These are phyloP conservation scores for Sporothrix euskadiensis DNA, from an alignment of 2,329 filamentous ascomycete species.

Conservation along the genomic window DNA sequence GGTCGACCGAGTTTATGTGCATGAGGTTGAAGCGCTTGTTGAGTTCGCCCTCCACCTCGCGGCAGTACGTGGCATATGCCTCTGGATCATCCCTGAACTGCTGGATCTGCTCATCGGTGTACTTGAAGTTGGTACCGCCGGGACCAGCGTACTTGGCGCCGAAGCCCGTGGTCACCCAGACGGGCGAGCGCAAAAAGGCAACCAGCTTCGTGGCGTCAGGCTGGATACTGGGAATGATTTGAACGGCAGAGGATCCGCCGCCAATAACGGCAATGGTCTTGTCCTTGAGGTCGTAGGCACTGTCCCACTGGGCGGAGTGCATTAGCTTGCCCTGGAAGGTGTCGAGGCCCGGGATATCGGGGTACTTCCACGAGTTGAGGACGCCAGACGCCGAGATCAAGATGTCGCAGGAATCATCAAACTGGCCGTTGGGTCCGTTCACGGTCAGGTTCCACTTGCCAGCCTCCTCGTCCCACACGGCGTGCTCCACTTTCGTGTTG, in stretches of 20 bases:
- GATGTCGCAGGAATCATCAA: slow-evolving; percentile 31
- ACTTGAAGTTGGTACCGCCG: neutral
- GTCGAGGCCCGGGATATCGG: slow-evolving; percentile 39
- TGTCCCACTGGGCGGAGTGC: slow-evolving; percentile 39
- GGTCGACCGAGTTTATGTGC: neutral
- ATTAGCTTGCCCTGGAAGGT: slow-evolving; percentile 37
- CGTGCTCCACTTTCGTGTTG: slow-evolving; percentile 31
- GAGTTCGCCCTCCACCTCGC: neutral
- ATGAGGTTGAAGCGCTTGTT: slow-evolving; percentile 7
- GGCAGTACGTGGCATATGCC: neutral
- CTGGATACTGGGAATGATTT: slow-evolving; percentile 36
- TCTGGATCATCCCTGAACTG: neutral
- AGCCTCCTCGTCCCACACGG: slow-evolving; percentile 46
- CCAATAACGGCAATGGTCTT: slow-evolving; percentile 40
- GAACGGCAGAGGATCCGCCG: slow-evolving; percentile 38
- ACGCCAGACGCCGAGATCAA: slow-evolving; percentile 32
- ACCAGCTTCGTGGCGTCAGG: slow-evolving; percentile 17
- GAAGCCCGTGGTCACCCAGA: slow-evolving; percentile 7
- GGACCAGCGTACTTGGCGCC: neutral
- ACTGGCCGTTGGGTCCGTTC: slow-evolving; percentile 33
- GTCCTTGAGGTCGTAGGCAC: slow-evolving; percentile 30
- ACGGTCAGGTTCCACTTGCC: slow-evolving; percentile 41
- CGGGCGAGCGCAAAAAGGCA: neutral
- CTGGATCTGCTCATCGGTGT: neutral
- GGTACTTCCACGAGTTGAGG: slow-evolving; percentile 35